A percentile compares a stretch with the other conserved stretches of the same genome.
Evolutionary conservation across 257 asterid genomes (phyloP).

Genomic region (Cruciata laevipes): DNA sequence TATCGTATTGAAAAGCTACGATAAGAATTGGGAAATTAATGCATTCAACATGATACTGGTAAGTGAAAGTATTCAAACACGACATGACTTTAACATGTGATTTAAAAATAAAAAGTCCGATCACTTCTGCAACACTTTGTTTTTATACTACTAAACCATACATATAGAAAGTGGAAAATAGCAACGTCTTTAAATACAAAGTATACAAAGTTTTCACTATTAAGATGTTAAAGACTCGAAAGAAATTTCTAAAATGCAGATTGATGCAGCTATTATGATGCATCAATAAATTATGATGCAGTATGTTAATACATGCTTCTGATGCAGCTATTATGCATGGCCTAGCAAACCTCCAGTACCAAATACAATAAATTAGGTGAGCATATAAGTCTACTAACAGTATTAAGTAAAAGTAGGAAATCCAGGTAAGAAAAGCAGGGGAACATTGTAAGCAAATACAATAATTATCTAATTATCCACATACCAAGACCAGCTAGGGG

Average conservation of each 20-base stretch:
- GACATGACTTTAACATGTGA: not conserved
- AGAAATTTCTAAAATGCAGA: not conserved
- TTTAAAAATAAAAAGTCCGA: not conserved
- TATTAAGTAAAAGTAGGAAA: slow-evolving; percentile 1
- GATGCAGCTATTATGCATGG: not conserved
- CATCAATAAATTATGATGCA: too few relatives aligned
- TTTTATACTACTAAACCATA: not conserved
- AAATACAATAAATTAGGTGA: not conserved
- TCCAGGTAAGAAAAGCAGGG: not conserved
- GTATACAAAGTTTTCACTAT: not conserved
- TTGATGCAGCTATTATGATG: not conserved
- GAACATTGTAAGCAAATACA: slow-evolving; percentile 2
- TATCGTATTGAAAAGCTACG: not conserved
- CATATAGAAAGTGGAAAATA: not conserved
- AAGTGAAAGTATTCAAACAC: not conserved
- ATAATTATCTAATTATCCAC: slow-evolving; percentile 12
- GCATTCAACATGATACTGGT: not conserved
- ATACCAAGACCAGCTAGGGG: slow-evolving; percentile 99
- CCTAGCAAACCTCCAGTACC: not conserved
- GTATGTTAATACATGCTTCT: too few relatives aligned
- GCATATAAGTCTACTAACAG: not conserved
- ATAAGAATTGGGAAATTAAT: not conserved
- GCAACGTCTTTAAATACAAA: not conserved
- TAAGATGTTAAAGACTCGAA: not conserved
- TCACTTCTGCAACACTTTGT: not conserved